Base-by-base conservation (phyloP, 768 basidiomycete species). In the Termitomyces sp. region DNA sequence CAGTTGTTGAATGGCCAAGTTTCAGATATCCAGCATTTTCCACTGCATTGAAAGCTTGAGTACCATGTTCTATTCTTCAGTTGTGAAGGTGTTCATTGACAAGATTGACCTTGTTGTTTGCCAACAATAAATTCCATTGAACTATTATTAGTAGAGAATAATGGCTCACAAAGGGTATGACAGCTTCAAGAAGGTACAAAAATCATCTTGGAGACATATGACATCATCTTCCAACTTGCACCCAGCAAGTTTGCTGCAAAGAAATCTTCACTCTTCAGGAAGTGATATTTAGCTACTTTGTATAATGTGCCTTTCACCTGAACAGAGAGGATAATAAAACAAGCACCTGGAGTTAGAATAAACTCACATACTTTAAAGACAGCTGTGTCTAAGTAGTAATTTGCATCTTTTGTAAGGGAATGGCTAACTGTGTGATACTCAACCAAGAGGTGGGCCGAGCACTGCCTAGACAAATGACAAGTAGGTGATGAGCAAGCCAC, bases 221-320 rank as follows among this genome's bases (percentile, higher is more conserved):
- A 51, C 27, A 14, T 51, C 49, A n/a, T 38, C 10, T 25, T 51
- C 49, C 6, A 17, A 51, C 25, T 38, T 40, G 49, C 25, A 40
- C 16, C n/a, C 7, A 6, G 37, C 49, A 29, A 51, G 40, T 16
- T 51, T 19, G 49, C 6, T n/a, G 27, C 2, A 12, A 51, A 40
- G 23, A 27, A 29, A 45, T 45, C 49, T 12, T 50, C 23, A 14
- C 49, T 29, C 25, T 51, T 27, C n/a, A 51, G 49, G 37, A 51
- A 51, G 37, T 51, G 49, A 14, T 38, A 51, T 38, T 38, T 51
- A 4, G 49, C 17, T 12, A 51, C 49, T 25, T 40, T 51, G 37
- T 38, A 51, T 40, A 51, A 40, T 5, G 49, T 51, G 25, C 25
- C 49, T 51, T 51, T 37, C 19, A 51, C 49, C 49, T 51, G 37